Base-by-base conservation (phyloP, 805 yeast genomes). In the Nakazawaea wickerhamii region DNA sequence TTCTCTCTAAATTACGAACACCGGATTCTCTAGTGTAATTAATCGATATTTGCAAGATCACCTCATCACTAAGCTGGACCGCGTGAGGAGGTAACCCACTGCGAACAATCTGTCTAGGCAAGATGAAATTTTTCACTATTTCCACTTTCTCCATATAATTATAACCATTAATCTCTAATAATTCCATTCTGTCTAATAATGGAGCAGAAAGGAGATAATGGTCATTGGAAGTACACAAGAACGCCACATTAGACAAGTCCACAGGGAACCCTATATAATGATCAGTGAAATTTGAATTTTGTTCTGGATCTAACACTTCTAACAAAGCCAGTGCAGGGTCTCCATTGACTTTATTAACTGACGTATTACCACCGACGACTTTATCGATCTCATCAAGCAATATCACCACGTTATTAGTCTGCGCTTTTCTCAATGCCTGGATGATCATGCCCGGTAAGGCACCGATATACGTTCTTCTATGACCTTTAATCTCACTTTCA, bases 301-400 rank as follows among this genome's bases (percentile, higher is more conserved):
- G 96, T 58, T 88, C 96, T 0, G 96, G 96, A 55, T 88, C 96
- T 47, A 88, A 69, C 1, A 88, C 90, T 59, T 88, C 96, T 46
- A 88, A 68, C 52, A 88, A 67, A 0, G 95, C 96, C 27, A 95
- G 95, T 14, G 89, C 82, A 1, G 96, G 95, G 54, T 88, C 95
- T 8, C 96, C 96, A 52, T 81, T 80, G 30, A 73, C 63, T 48
- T 69, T 67, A 37, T 61, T 62, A 3, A 58, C 64, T 13, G 62
- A 64, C 4, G 50, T 43, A 40, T 63, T 59, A 17, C 77, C 78
- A 25, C 82, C 83, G 45, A 77, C 67, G 4, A 84, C 75, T 58
- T 88, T 88, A 60, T 88, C 96, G 47, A 88, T 80, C 58, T 88
- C 96, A 61, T 88, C 96, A 38, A 88, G 64, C 39, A 88, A 65